A percentile compares a stretch with the other conserved stretches of the same genome.
These are phyloP conservation scores for Kandelia obovata DNA, from an alignment of 345 rosid species.

Conservation along the genomic window DNA sequence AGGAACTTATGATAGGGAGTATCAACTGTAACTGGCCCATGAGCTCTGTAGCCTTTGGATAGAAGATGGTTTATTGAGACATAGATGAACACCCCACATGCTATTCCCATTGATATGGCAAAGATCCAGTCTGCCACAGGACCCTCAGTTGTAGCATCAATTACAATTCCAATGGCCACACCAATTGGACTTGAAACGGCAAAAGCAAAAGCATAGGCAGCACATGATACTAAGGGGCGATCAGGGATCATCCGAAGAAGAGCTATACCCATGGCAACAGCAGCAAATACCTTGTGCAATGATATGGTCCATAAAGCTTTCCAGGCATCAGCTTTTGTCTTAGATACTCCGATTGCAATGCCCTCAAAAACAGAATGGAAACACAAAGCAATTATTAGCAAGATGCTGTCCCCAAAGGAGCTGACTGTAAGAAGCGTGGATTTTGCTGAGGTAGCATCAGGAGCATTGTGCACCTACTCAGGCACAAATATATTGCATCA, in stretches of 20 bases:
- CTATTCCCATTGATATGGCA: slow-evolving; percentile 72
- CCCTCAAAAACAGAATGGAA: slow-evolving; percentile 92
- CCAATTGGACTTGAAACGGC: slow-evolving; percentile 79
- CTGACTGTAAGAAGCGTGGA: slow-evolving; percentile 22
- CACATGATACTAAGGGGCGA: slow-evolving; percentile 54
- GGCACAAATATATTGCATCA: background rate
- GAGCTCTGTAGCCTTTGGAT: slow-evolving; percentile 54
- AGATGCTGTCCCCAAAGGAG: slow-evolving; percentile 65
- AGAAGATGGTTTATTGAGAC: slow-evolving; percentile 71
- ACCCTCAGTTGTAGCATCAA: slow-evolving; percentile 74
- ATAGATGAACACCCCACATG: slow-evolving; percentile 73
- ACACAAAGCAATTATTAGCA: slow-evolving; percentile 71
- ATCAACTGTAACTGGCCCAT: slow-evolving; percentile 25
- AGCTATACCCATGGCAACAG: slow-evolving; percentile 83
- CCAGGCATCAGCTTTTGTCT: slow-evolving; percentile 63
- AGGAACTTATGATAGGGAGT: slow-evolving; percentile 47
- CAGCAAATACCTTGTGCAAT: slow-evolving; percentile 74
- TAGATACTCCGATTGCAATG: slow-evolving; percentile 70
- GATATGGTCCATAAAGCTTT: slow-evolving; percentile 72
- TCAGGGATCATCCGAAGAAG: slow-evolving; percentile 69
- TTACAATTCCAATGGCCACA: slow-evolving; percentile 64
- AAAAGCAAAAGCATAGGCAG: slow-evolving; percentile 63
- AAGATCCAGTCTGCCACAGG: slow-evolving; percentile 67
- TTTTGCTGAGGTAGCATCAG: slow-evolving; percentile 11
- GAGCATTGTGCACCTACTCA: slow-evolving; percentile 20